Evolutionary conservation across 306 rosid genomes (phyloP).

Genomic region (Hippophae rhamnoides): DNA sequence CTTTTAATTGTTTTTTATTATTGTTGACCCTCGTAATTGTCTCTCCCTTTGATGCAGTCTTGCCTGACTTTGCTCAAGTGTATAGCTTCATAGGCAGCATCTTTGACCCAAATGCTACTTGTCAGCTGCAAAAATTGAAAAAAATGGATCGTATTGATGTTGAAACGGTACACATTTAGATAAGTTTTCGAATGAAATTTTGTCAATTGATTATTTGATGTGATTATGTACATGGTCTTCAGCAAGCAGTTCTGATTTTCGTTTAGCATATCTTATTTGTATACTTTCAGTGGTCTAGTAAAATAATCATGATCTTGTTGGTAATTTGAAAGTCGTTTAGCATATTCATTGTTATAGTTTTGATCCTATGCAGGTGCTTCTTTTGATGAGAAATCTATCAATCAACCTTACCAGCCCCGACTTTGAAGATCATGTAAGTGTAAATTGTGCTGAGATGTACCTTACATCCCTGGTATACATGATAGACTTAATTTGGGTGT

Average conservation of each 20-base stretch:
- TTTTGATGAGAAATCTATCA: slow-evolving; percentile 90
- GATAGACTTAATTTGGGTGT: no score
- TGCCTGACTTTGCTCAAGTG: slow-evolving; percentile 83
- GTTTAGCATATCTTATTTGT: no score
- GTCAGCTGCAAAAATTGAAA: slow-evolving; percentile 72
- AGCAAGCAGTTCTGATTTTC: neutral
- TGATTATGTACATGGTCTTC: neutral
- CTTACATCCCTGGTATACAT: neutral
- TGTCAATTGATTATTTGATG: neutral
- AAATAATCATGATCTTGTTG: no score
- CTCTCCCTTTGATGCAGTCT: slow-evolving; percentile 50
- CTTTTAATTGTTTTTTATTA: neutral
- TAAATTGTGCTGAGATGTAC: slow-evolving; percentile 6
- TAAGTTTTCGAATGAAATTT: neutral
- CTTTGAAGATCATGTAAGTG: slow-evolving; percentile 87
- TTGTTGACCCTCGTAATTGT: slow-evolving; percentile 9
- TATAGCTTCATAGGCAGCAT: slow-evolving; percentile 90
- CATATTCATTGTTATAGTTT: slow-evolving; percentile 1
- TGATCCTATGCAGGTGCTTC: slow-evolving; percentile 50
- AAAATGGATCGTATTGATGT: slow-evolving; percentile 88
- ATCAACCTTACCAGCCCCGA: slow-evolving; percentile 80
- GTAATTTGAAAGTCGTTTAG: no score
- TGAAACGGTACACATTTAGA: slow-evolving; percentile 52
- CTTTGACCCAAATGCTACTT: slow-evolving; percentile 65
- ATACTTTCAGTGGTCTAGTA: no score